These are phyloP conservation scores for Wallacemonas sp. DNA, from an alignment of 208 protist genomes.

Conservation along the genomic window DNA sequence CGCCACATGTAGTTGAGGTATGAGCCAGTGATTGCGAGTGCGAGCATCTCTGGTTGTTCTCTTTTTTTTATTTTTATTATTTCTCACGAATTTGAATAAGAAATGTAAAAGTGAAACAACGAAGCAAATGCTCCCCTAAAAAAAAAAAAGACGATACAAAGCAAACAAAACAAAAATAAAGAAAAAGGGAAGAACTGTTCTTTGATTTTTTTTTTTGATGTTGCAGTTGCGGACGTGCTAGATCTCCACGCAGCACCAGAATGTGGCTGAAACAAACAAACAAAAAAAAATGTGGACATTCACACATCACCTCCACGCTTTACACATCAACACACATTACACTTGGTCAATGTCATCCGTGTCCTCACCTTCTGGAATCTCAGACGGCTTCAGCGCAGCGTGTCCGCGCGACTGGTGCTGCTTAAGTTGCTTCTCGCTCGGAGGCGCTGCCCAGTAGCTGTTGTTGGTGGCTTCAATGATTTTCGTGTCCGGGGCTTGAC, in stretches of 20 bases:
- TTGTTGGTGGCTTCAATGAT: conserved; percentile 9
- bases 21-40: too few species aligned
- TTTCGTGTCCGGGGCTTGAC: neutral
- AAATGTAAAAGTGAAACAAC: too few species aligned
- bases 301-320: too few species aligned
- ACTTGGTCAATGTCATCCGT: neutral
- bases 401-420: neutral
- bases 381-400: neutral
- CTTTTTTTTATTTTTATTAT: too few species aligned
- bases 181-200: neutral
- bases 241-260: too few species aligned
- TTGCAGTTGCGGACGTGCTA: too few species aligned
- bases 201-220: neutral
- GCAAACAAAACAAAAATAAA: neutral
- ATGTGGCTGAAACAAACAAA: conserved; percentile 9
- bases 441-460: conserved; percentile 8
- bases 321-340: neutral
- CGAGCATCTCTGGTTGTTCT: too few species aligned
- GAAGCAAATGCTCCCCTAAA: too few species aligned
- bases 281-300: neutral
- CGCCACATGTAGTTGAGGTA: too few species aligned
- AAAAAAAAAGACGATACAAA: neutral
- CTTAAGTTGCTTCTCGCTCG: neutral
- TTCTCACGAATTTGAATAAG: too few species aligned
- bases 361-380: conserved; percentile 6